Evolutionary conservation across 495 filamentous ascomycete genomes (phyloP), one percentile per base, ranked within the genome.

Genomic region (Symbiotaphrina buchneri): DNA sequence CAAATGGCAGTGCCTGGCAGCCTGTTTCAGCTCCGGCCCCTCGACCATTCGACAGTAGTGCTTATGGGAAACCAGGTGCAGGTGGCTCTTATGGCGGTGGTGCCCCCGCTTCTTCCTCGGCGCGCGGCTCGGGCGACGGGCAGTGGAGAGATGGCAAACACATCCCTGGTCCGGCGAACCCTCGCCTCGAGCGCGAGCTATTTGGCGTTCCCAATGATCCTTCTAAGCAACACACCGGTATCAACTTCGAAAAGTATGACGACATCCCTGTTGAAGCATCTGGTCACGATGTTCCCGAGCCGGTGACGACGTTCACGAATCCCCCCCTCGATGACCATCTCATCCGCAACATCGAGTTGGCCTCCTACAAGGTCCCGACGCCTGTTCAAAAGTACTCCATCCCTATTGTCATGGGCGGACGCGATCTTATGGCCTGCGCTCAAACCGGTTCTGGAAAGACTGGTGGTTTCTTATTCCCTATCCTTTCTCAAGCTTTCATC

Each of bases 181-280:
- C 72, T 33, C 82, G 84, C 41, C 35, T 87, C 16, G 87, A 97
- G 60, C 82, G 83, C 47, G 87, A 97, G 44, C 72, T 97, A 27
- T 97, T 94, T 53, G 87, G 87, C 46, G 70, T 75, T 26, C 66
- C 80, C 39, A 87, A 95, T 51, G 87, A 95, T 45, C 82, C 83
- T 34, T 68, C 76, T 39, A 94, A 92, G 59, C 76, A 92, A 51
- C 77, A 81, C 43, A 93, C 79, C 13, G 87, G 87, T 47, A 95
- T 97, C 71, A 97, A 97, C 63, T 97, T 97, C 47, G 71, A 92
- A 57, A 97, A 97, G 59, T 97, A 97, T 54, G 87, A 97, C 45
- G 87, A 97, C 47, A 97, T 97, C 43, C 87, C 87, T 21, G 90
- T 97, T 35, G 87, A 93, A 49, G 85, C 90, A 25, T 93, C 87